Base-by-base conservation (phyloP, 768 basidiomycete genomes). In the Tulasnella sp. region DNA sequence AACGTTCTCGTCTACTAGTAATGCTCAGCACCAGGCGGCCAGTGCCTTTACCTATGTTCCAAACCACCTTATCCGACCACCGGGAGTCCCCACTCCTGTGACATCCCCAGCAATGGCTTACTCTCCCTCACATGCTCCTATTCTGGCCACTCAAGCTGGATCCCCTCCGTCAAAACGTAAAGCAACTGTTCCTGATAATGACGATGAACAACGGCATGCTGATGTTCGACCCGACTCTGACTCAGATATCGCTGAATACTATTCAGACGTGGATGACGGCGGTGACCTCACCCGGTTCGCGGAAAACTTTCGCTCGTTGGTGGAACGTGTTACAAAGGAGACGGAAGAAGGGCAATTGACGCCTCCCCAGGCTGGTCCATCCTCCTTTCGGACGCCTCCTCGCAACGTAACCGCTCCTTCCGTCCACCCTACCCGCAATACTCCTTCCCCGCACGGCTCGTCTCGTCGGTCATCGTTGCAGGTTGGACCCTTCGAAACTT, bases 251-350 rank as follows among this genome's bases (percentile, higher is more conserved):
- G 37, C 51, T n/a, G 34, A 35, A 21, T 25, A 53, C 19, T 35
- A 39, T 11, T 25, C 23, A 5, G 51, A 39, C 32, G 32, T 37
- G 9, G 36, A 53, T 9, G 51, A 39, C 31, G 51, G 34, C 4
- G 51, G 34, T 17, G 51, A 57, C 32, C 31, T 57, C 41, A 43
- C 43, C 7, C 54, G 34, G 3, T 45, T 57, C 32, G 54, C 54
- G 4, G 54, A 40, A 12, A 57, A 43, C 45, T 57, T 57, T 23
- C 12, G 45, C 2, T 31, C 40, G 14, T 31, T 48, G 23, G 45
- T 48, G 42, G 42, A 57, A 8, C 54, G 45, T 2, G 54, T 57
- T 12, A 45, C 54, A 11, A 45, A 32, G 25, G 54, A 57, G 45
- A 57, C 54, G 5, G 54, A 57, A 23, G 39, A 41, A 23, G 54